phyloP scores from a whole-genome alignment of 257 asterid species.

The Fraxinus pennsylvanica region DNA sequence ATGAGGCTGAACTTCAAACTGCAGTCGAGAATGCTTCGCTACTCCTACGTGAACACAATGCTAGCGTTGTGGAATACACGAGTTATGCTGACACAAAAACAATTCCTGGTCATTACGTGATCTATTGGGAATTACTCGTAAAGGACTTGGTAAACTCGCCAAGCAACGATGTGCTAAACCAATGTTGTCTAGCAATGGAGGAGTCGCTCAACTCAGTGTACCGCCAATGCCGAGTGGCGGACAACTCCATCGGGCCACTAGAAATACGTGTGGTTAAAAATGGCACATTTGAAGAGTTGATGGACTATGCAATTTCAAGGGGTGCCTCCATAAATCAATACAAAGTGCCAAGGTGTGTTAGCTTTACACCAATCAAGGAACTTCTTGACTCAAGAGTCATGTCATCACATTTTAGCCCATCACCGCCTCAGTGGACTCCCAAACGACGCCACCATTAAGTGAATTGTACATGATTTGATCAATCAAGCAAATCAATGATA shows the following conservation, averaged over 20 bases:
- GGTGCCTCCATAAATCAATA: constrained; percentile 97
- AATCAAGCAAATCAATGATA: constrained; percentile 33
- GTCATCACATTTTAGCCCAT: constrained; percentile 79
- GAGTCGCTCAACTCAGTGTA: constrained; percentile 90
- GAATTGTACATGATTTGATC: constrained; percentile 11
- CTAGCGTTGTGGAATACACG: constrained; percentile 93
- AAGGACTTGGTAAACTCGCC: constrained; percentile 60
- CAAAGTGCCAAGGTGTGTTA: constrained; percentile 92
- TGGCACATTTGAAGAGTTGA: constrained; percentile 90
- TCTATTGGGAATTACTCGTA: constrained; percentile 80
- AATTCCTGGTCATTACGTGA: constrained; percentile 92
- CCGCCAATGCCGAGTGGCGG: constrained; percentile 88
- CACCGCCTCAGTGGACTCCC: constrained; percentile 85
- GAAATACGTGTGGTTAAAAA: constrained; percentile 85
- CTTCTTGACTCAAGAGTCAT: constrained; percentile 86
- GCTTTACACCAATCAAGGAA: constrained; percentile 80
- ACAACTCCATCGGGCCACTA: constrained; percentile 81
- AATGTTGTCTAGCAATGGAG: constrained; percentile 86
- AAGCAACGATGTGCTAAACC: constrained; percentile 38
- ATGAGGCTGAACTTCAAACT: constrained; percentile 83
- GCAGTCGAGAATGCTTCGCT: constrained; percentile 78
- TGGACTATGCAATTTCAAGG: constrained; percentile 95
- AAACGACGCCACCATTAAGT: constrained; percentile 59
- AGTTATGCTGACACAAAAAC: constrained; percentile 83
- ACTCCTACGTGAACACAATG: constrained; percentile 41